Evolutionary conservation across 306 rosid species (phyloP).

Genomic region (Dicorynia guianensis): DNA sequence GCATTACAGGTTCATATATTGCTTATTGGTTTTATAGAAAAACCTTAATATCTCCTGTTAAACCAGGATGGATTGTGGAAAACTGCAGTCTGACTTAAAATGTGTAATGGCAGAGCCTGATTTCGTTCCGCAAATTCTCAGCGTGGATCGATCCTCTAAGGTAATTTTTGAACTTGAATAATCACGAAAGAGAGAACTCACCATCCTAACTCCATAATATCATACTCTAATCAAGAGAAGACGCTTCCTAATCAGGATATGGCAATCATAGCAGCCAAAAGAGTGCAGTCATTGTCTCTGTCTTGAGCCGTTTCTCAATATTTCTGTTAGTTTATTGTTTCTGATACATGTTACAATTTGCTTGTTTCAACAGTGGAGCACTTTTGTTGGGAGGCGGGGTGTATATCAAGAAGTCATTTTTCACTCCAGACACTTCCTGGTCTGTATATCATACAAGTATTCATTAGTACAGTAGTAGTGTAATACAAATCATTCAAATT

Average conservation of each 20-base stretch:
- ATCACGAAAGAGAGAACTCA: conserved; percentile 2
- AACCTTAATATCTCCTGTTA: neutral
- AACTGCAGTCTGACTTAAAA: conserved; percentile 33
- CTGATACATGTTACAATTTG: conserved; percentile 39
- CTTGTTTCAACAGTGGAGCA: conserved; percentile 74
- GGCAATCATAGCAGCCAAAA: neutral
- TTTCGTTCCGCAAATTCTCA: conserved; percentile 88
- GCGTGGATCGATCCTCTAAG: conserved; percentile 93
- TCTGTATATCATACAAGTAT: conserved; percentile 26
- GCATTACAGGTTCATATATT: conserved; percentile 74
- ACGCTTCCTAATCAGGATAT: conserved; percentile 2
- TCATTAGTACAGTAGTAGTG: neutral
- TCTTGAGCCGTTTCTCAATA: neutral
- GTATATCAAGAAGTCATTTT: conserved; percentile 37
- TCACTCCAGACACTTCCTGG: neutral
- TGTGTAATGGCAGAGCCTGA: conserved; percentile 67
- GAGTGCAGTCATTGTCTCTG: neutral
- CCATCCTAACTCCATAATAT: neutral
- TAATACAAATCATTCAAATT: conserved; percentile 5
- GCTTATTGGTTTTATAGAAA: conserved; percentile 8
- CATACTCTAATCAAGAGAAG: conserved; percentile 5
- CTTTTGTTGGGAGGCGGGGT: conserved; percentile 87
- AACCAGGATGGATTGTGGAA: neutral
- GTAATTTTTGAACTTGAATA: conserved; percentile 44
- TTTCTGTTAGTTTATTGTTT: conserved; percentile 18